Conservation (phyloP, 1,284 basidiomycete genomes). For the Trichosporon sp. region DNA sequence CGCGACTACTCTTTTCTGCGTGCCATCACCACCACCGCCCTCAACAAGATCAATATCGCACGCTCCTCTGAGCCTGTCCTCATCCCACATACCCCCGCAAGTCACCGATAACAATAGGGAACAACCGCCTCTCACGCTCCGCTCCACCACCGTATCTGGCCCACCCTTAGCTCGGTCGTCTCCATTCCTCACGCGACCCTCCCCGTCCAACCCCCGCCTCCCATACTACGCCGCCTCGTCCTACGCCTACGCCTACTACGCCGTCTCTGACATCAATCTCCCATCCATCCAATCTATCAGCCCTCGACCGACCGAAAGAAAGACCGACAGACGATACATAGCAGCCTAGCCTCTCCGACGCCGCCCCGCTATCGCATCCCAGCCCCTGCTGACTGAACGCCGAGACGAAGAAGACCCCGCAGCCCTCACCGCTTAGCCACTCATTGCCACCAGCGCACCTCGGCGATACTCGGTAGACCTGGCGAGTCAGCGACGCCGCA, state of each 20-base stretch:
- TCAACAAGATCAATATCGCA: not conserved
- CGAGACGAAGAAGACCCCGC: not conserved
- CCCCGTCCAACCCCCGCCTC: not conserved
- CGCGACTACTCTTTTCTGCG: not conserved
- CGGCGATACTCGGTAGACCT: not conserved
- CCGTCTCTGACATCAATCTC: not conserved
- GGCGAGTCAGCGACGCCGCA: not conserved
- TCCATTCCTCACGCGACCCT: conserved; percentile 6
- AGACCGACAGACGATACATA: not conserved
- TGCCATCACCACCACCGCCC: not conserved
- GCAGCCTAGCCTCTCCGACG: not conserved
- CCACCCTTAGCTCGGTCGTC: not conserved
- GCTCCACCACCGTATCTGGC: conserved; percentile 2
- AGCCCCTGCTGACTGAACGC: not conserved
- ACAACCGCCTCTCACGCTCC: not conserved
- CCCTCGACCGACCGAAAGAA: too few species aligned
- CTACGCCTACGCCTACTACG: too few species aligned
- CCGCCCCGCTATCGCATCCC: not conserved
- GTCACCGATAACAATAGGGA: not conserved
- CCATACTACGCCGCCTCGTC: too few species aligned
- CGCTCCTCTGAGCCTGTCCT: too few species aligned
- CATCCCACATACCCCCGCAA: not conserved
- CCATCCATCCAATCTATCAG: not conserved
- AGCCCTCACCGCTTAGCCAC: not conserved
- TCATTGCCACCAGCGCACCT: not conserved